Evolutionary conservation across 768 basidiomycete species (phyloP).

Genomic region (Leccinum fibrillosum): DNA sequence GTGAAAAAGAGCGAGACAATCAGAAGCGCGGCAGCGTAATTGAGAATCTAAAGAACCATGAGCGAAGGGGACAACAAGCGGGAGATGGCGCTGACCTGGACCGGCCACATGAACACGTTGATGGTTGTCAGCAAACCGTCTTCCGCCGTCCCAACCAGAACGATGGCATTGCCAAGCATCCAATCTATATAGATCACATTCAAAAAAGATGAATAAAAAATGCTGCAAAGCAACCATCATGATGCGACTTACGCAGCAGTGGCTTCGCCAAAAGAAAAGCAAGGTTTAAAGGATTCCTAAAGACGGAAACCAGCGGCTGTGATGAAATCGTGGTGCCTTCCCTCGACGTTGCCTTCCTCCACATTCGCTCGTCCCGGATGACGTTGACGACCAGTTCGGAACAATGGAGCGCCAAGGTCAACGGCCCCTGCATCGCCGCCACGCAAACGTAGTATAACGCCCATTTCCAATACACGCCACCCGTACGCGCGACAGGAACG

Average conservation of each 20-base stretch:
- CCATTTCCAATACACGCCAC: conserved; percentile 23
- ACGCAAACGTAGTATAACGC: conserved; percentile 23
- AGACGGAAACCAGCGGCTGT: conserved; percentile 22
- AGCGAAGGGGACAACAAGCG: not conserved
- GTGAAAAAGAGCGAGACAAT: conserved; percentile 21
- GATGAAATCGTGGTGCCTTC: conserved; percentile 13
- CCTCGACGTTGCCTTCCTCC: conserved; percentile 22
- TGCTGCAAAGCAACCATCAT: too few species aligned
- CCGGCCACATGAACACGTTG: conserved; percentile 23
- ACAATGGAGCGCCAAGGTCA: conserved; percentile 29
- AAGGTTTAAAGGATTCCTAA: conserved; percentile 16
- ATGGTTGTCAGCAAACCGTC: conserved; percentile 13
- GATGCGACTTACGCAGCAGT: conserved; percentile 23
- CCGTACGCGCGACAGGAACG: conserved; percentile 16
- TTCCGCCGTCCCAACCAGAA: conserved; percentile 13
- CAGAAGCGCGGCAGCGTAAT: conserved; percentile 20
- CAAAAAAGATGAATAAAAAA: not conserved
- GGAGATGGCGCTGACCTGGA: conserved; percentile 20
- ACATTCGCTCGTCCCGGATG: conserved; percentile 26
- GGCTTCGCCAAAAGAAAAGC: conserved; percentile 21
- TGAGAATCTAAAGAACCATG: conserved; percentile 22
- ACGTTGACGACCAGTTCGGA: conserved; percentile 29
- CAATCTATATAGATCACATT: conserved; percentile 18
- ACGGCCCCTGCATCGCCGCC: conserved; percentile 26
- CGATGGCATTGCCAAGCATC: conserved; percentile 31